Percentiles rank a stretch among this genome's conserved stretches.
Conservation (phyloP, 345 rosid genomes). For the Adansonia digitata region DNA sequence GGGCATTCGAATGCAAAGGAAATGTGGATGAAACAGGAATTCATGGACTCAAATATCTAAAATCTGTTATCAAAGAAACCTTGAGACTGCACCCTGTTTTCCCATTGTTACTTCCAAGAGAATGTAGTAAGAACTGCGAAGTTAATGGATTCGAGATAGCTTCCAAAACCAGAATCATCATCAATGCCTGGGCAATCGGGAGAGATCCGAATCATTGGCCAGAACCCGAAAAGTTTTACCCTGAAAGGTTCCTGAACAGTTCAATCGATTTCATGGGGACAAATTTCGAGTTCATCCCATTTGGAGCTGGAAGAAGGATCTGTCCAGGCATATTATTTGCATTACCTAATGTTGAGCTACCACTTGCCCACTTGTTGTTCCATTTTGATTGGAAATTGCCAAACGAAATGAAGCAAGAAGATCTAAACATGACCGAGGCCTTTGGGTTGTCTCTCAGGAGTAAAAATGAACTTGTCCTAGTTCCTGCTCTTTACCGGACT, state of each 20-base stretch:
- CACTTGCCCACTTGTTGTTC: slow-evolving; percentile 18
- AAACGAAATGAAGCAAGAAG: slow-evolving; percentile 17
- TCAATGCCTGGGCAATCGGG: not conserved
- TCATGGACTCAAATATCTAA: not conserved
- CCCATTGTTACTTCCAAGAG: not conserved
- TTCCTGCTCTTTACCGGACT: not conserved
- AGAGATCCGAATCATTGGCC: not conserved
- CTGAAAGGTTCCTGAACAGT: not conserved
- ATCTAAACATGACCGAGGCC: slow-evolving; percentile 25
- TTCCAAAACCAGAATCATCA: not conserved
- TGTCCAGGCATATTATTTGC: not conserved
- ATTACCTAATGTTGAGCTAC: not conserved
- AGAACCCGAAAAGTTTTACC: not conserved
- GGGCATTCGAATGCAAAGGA: too few relatives aligned
- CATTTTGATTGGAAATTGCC: slow-evolving; percentile 33
- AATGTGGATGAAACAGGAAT: not conserved
- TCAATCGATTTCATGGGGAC: not conserved
- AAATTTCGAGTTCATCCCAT: not conserved
- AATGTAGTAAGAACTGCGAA: not conserved
- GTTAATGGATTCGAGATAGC: not conserved
- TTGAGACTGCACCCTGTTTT: not conserved
- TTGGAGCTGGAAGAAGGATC: not conserved
- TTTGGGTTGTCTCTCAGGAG: slow-evolving; percentile 14
- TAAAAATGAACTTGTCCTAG: slow-evolving; percentile 12
- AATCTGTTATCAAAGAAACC: not conserved